Evolutionary conservation across 2,329 filamentous ascomycete genomes (phyloP), one percentile per base, ranked within the genome.

Genomic region (Paraphoma chrysanthemicola): DNA sequence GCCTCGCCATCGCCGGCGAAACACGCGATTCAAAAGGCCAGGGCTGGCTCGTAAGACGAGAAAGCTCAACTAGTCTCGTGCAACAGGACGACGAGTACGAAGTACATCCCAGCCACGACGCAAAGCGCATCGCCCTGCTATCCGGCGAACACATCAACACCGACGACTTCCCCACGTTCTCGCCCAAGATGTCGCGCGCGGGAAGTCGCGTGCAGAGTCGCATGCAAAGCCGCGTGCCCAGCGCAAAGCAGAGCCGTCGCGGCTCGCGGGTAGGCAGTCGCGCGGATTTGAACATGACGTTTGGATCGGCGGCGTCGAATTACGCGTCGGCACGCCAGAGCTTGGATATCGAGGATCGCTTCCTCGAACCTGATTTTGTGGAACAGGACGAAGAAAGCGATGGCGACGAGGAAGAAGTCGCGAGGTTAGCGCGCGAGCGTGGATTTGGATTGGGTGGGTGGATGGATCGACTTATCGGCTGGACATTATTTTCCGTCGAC

Each of bases 1-100:
- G 85, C 2, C 78, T 85, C 7, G 81, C 82, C 0, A 82, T 88
- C 5, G 82, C 85, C 2, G 82, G 83, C 4, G 81, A 85, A 17
- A 82, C 85, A 5, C 78, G 85, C 38, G 85, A 88, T 63, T 81
- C 82, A 54, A 88, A 88, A 63, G 86, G 86, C n/a, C 85, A 88
- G 66, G 82, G 82, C 53, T 88, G 86, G 86, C 78, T 88, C 3
- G 77, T 79, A 2, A 82, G 85, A 49, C 78, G 84, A 28, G 82
- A 85, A 59, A 85, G 81, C 57, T 83, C 81, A 1, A 87, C 85
- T 0, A 83, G 80, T 44, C 75, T 87, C 2, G 79, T 81, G 9
- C 70, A 74, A 1, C 74, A 81, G 14, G 60, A 57, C 30, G 68
- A 78, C 14, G 66, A 74, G 36, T 70, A 74, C 45, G 74, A 77